phyloP scores from a whole-genome alignment of 2,329 filamentous ascomycete genomes.

The Calonectria hongkongensis region DNA sequence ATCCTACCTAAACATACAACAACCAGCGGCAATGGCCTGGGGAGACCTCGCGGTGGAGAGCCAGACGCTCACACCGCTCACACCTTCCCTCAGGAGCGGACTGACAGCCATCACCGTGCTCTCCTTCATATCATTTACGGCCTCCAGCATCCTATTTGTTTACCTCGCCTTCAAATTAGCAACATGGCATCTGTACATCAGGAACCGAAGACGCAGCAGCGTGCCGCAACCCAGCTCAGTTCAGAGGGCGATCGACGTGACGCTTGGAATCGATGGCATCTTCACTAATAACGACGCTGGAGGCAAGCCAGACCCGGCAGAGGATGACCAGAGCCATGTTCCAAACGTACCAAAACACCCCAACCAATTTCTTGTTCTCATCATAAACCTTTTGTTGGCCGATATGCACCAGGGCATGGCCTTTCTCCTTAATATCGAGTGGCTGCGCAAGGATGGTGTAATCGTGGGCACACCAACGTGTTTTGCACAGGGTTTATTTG shows the following conservation, averaged over 20 bases:
- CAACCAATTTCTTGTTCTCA: conserved; percentile 82
- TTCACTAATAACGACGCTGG: conserved; percentile 47
- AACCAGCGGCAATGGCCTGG: conserved; percentile 49
- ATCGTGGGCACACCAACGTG: conserved; percentile 73
- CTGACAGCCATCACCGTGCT: conserved; percentile 57
- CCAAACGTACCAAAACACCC: conserved; percentile 61
- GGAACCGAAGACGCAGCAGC: conserved; percentile 32
- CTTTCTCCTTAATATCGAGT: conserved; percentile 78
- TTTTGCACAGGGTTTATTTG: conserved; percentile 80
- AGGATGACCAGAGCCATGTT: conserved; percentile 36
- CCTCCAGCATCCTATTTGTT: conserved; percentile 54
- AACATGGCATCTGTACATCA: conserved; percentile 55
- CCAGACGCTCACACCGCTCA: conserved; percentile 53
- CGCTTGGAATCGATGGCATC: conserved; percentile 60
- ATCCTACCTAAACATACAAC: not conserved
- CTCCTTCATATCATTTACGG: conserved; percentile 58
- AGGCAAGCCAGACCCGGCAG: not conserved
- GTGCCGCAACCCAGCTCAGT: conserved; percentile 38
- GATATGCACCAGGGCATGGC: conserved; percentile 80
- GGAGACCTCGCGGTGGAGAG: conserved; percentile 48
- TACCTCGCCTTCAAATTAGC: conserved; percentile 58
- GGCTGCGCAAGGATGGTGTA: conserved; percentile 73
- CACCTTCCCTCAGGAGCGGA: conserved; percentile 49
- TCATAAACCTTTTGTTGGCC: conserved; percentile 81
- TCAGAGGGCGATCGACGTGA: conserved; percentile 58